Base-by-base conservation (phyloP, 345 rosid genomes). In the Gynandropsis gynandra region DNA sequence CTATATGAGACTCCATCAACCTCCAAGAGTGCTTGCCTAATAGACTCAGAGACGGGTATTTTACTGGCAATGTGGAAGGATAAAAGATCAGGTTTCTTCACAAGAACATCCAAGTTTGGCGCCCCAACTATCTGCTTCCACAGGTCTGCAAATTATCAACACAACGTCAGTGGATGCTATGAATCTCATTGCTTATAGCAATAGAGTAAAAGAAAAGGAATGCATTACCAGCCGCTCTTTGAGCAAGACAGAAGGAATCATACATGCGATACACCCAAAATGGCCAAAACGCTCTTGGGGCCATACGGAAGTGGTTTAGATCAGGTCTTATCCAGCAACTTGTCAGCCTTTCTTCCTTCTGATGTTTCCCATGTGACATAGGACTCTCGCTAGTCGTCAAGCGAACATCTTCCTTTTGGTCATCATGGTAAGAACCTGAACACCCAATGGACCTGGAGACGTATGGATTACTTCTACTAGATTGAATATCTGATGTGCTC, bases 21-120 rank as follows among this genome's bases (percentile, higher is more conserved):
- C 73, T 92, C 97, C 56, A 92, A 76, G 73, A 92, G 98, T 60
- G 87, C 95, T 74, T 87, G 98, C 63, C 98, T 81, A 48, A 70
- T 72, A 43, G 89, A 72, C 54, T 73, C 90, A 52, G 98, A 87
- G 42, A 82, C 79, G 0, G 98, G 98, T 41, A 92, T 85, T 74
- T 92, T 87, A 76, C 98, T 87, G 21, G 88, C 98, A 62, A 92
- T 80, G 42, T 68, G 58, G 68, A 92, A 92, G 46, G 97, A 92
- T 51, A 92, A 71, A 37, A 78, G 77, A 72, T 81, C 89, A 1
- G 97, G 98, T 71, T 80, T 82, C 66, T 59, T 74, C 56, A 83
- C 88, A 50, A 82, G 58, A 65, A 44, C 63, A 52, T 92, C 87
- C 88, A 87, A 67, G 59, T 73, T 67, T 40, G 97, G 94, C 35